phyloP scores from a whole-genome alignment of 345 rosid genomes.

The Gossypium longicalyx region DNA sequence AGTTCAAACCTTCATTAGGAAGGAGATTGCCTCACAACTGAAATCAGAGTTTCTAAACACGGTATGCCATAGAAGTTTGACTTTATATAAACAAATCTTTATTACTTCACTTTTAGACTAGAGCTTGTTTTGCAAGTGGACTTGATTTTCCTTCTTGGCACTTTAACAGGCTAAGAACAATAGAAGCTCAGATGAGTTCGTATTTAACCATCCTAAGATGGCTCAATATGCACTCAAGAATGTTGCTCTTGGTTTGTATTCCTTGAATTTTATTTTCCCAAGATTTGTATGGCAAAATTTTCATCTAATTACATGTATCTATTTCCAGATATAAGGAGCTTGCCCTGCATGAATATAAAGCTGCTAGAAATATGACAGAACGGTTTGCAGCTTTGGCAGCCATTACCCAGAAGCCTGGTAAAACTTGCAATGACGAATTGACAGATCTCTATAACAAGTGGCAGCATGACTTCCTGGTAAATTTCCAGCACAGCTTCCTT shows the following conservation, averaged over 20 bases:
- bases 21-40: slow-evolving; percentile 85
- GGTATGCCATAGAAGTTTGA: slow-evolving; percentile 33
- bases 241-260: slow-evolving; percentile 67
- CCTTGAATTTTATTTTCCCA: neutral
- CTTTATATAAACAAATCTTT: neutral
- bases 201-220: slow-evolving; percentile 78
- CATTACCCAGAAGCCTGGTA: slow-evolving; percentile 66
- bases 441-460: slow-evolving; percentile 86
- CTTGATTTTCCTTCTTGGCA: neutral
- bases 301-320: slow-evolving; percentile 6
- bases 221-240: slow-evolving; percentile 87
- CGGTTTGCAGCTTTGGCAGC: slow-evolving; percentile 93
- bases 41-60: slow-evolving; percentile 65
- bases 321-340: slow-evolving; percentile 39
- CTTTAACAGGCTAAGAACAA: slow-evolving; percentile 59
- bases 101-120: neutral
- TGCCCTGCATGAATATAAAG: slow-evolving; percentile 63
- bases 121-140: neutral
- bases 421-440: slow-evolving; percentile 70
- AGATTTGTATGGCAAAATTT: neutral
- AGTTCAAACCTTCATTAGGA: slow-evolving; percentile 76
- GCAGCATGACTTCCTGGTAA: slow-evolving; percentile 84
- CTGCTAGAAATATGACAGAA: slow-evolving; percentile 88
- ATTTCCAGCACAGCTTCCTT: neutral
- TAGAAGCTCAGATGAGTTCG: slow-evolving; percentile 69